A percentile compares a stretch with the other conserved stretches of the same genome.
These are phyloP conservation scores for Cystobasidiaceae sp. DNA, from an alignment of 1,284 basidiomycete genomes.

Conservation along the genomic window DNA sequence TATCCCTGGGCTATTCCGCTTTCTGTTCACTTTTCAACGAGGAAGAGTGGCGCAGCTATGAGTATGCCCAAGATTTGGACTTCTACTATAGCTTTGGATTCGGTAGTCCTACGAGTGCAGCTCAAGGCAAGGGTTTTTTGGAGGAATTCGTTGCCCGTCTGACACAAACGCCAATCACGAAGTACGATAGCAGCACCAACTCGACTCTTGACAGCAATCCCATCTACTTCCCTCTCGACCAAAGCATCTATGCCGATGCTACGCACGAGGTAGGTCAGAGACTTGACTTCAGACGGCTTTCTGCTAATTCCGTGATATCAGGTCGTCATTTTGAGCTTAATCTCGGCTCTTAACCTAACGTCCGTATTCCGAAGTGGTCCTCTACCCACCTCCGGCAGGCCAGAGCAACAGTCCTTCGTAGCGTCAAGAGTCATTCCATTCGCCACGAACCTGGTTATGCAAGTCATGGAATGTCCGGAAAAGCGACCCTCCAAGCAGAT, in stretches of 20 bases:
- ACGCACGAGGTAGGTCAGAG: slow-evolving; percentile 58
- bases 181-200: slow-evolving; percentile 58
- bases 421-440: slow-evolving; percentile 67
- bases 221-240: slow-evolving; percentile 70
- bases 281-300: background rate
- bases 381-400: slow-evolving; percentile 33
- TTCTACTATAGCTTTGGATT: slow-evolving; percentile 70
- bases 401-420: slow-evolving; percentile 56
- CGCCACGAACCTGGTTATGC: slow-evolving; percentile 53
- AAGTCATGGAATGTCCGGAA: slow-evolving; percentile 45
- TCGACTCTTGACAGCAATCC: slow-evolving; percentile 65
- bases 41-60: slow-evolving; percentile 83
- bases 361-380: slow-evolving; percentile 42
- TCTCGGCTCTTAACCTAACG: slow-evolving; percentile 68
- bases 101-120: slow-evolving; percentile 68
- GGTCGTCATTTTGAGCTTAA: slow-evolving; percentile 70
- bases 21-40: slow-evolving; percentile 86
- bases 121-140: slow-evolving; percentile 77
- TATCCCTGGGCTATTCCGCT: slow-evolving; percentile 78
- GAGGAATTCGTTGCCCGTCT: slow-evolving; percentile 42
- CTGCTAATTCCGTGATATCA: slow-evolving; percentile 13
- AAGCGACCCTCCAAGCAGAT: slow-evolving; percentile 45
- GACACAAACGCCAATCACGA: background rate
- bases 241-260: slow-evolving; percentile 76
- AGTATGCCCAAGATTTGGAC: slow-evolving; percentile 53